Evolutionary conservation across 495 filamentous ascomycete species (phyloP).

Genomic region (Penicillium samsonianum): DNA sequence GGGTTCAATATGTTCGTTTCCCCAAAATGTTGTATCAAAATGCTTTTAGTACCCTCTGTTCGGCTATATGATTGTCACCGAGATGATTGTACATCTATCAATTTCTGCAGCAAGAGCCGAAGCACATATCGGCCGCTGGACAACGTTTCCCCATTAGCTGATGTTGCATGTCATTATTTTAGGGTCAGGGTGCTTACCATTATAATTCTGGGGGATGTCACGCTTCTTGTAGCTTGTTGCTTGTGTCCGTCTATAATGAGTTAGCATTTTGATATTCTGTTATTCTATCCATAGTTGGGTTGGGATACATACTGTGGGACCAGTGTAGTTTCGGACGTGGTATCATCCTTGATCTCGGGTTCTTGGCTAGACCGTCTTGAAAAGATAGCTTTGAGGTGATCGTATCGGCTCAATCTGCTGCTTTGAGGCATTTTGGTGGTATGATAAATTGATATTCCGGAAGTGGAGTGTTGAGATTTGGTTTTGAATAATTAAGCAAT

Average conservation of each 20-base stretch:
- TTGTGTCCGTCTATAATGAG: not conserved
- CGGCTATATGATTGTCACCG: not conserved
- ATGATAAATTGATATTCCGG: not conserved
- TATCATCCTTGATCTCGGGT: slow-evolving; percentile 6
- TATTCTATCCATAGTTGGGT: not conserved
- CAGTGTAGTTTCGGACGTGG: slow-evolving; percentile 16
- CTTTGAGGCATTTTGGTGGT: slow-evolving; percentile 3
- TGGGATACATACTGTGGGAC: slow-evolving; percentile 7
- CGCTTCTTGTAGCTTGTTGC: not conserved
- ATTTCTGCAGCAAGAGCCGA: slow-evolving; percentile 27
- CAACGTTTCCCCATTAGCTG: slow-evolving; percentile 1
- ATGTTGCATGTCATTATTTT: not conserved
- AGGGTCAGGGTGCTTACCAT: not conserved
- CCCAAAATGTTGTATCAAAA: not conserved
- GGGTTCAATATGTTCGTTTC: not conserved
- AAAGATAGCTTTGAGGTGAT: slow-evolving; percentile 10
- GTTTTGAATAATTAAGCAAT: not conserved
- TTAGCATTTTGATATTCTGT: not conserved
- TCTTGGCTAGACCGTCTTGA: slow-evolving; percentile 2
- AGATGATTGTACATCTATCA: not conserved
- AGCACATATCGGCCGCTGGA: slow-evolving; percentile 27
- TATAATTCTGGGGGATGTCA: not conserved
- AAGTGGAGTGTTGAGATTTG: not conserved
- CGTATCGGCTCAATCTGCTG: not conserved
- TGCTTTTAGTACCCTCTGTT: not conserved